Conservation (phyloP, 352 stramenopile species). For the Pythium aristosporum region DNA sequence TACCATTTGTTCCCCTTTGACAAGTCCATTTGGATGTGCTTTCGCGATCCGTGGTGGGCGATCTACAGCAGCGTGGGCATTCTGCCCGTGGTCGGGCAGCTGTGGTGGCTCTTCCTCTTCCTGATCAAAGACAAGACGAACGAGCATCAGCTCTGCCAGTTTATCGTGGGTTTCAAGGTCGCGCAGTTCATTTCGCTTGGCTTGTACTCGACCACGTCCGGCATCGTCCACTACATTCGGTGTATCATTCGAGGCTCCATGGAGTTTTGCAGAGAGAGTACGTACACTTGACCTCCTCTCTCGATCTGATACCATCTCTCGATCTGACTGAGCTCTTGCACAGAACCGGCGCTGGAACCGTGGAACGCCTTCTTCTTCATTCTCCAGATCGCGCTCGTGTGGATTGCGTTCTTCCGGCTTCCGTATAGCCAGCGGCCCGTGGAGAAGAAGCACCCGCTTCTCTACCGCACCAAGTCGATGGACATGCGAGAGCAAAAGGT, state of each 20-base stretch:
- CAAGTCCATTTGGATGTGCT: slow-evolving; percentile 85
- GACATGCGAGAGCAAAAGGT: slow-evolving; percentile 38
- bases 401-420: slow-evolving; percentile 81
- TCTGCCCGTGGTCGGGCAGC: slow-evolving; percentile 80
- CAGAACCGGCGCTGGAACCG: slow-evolving; percentile 57
- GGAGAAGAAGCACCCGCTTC: slow-evolving; percentile 45
- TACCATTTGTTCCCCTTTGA: slow-evolving; percentile 89
- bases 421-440: slow-evolving; percentile 74
- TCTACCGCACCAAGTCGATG: slow-evolving; percentile 58
- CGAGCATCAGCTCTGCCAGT: slow-evolving; percentile 91
- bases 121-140: slow-evolving; percentile 91
- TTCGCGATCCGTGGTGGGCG: slow-evolving; percentile 83
- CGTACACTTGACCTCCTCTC: neutral
- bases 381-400: slow-evolving; percentile 81
- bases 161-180: slow-evolving; percentile 91
- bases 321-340: no score
- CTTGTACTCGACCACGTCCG: slow-evolving; percentile 64
- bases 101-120: slow-evolving; percentile 91
- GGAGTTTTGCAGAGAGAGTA: slow-evolving; percentile 52
- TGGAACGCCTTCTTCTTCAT: slow-evolving; percentile 83
- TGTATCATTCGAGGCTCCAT: slow-evolving; percentile 69
- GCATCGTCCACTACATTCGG: slow-evolving; percentile 65
- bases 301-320: no score
- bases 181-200: slow-evolving; percentile 89
- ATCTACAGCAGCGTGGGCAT: slow-evolving; percentile 76